Conservation (phyloP, 805 yeast species). For the Debaryomyces prosopidis region DNA sequence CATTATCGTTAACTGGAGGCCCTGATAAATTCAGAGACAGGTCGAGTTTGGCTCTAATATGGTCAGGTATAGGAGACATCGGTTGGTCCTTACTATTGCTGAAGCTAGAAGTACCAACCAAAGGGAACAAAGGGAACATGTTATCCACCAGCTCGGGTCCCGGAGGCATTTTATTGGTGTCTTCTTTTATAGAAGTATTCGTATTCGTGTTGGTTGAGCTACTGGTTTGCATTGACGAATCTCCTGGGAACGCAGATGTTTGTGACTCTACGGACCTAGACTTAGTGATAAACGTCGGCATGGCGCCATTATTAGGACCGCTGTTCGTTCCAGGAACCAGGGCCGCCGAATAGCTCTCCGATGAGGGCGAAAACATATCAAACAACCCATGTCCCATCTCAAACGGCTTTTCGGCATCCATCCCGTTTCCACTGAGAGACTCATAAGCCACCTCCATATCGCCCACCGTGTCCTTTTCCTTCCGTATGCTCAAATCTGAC, state of each 20-base stretch:
- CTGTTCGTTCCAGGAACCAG: too few species aligned
- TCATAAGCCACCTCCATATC: not conserved
- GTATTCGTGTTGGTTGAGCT: not conserved
- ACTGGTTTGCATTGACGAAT: not conserved
- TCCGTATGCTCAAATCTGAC: not conserved
- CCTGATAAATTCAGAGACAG: not conserved
- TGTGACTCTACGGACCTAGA: not conserved
- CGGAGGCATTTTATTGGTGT: constrained; percentile 4
- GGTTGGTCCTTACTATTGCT: constrained; percentile 37
- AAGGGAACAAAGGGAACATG: constrained; percentile 45
- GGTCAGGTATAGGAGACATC: constrained; percentile 28
- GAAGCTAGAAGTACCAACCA: constrained; percentile 39
- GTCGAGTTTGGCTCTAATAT: not conserved
- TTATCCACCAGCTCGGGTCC: constrained; percentile 30
- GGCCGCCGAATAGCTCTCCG: not conserved
- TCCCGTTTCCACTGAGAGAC: not conserved
- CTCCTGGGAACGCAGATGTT: not conserved
- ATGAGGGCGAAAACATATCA: constrained; percentile 24
- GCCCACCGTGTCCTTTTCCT: not conserved
- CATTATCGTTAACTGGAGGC: not conserved
- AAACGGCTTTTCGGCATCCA: constrained; percentile 19
- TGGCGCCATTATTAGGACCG: not conserved
- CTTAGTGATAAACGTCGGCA: not conserved
- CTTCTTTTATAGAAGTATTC: constrained; percentile 3
- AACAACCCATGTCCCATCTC: constrained; percentile 30